Evolutionary conservation across 2,329 filamentous ascomycete genomes (phyloP), one percentile per base, ranked within the genome.

Genomic region (Tolypocladium endophyticum): DNA sequence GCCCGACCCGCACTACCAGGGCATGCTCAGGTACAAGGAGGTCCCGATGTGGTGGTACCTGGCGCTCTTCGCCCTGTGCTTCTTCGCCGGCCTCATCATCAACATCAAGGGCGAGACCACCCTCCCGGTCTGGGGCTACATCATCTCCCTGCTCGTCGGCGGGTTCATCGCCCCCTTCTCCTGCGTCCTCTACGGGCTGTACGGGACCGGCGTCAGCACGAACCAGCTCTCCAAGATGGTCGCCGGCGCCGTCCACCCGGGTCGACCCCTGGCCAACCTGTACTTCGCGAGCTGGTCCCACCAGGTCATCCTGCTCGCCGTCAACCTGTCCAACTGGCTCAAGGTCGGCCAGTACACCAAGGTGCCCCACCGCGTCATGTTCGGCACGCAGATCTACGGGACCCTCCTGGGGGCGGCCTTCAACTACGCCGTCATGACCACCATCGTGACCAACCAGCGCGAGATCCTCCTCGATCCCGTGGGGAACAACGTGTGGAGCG

Each of bases 341-440:
- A 76, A 76, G 62, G 63, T 76, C 1, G 73, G 66, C 0, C 73
- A 76, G 60, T 74, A 74, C 53, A 67, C 65, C 8, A 72, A 76
- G 57, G 65, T 76, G 7, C 67, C 69, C 1, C 76, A 75, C 9
- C 70, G 73, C n/a, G 69, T 71, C 56, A 81, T 78, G 50, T 68
- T 69, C 23, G 55, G 43, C 30, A 71, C 74, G 4, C 79, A 78
- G 59, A 70, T 79, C 5, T 64, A 72, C 11, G 77, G 76, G 5
- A 74, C 70, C 20, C 41, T 77, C 2, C 64, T 78, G 3, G 76
- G 76, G 1, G 74, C 75, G 0, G 65, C 75, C 1, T 68, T 80
- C 58, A 79, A 80, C 65, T 81, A 76, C 60, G 68, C 73, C 50
- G 73, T 80, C 64, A 78, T 78, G 74, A 72, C 68, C 30, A 73